Evolutionary conservation across 208 protist genomes (phyloP).

Genomic region (Crithidia expoeki): DNA sequence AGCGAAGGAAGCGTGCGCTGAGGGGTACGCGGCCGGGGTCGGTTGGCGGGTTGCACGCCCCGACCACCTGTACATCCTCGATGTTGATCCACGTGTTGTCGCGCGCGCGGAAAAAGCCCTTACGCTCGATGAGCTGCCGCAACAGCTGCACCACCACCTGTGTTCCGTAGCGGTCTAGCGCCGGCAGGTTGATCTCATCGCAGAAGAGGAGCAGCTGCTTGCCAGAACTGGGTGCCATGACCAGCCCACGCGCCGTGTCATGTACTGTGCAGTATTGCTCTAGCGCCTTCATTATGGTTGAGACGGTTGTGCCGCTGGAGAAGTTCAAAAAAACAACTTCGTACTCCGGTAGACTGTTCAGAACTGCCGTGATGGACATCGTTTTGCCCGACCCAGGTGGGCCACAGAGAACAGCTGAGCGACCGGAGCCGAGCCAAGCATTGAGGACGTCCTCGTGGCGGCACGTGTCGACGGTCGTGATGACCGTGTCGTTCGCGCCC

Average conservation of each 20-base stretch:
- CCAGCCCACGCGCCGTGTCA: conserved; percentile 89
- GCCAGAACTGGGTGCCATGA: conserved; percentile 88
- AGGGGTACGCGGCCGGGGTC: conserved; percentile 98
- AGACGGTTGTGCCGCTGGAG: conserved; percentile 95
- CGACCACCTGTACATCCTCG: conserved; percentile 96
- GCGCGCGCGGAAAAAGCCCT: conserved; percentile 94
- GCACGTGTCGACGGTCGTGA: conserved; percentile 98
- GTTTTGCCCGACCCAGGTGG: conserved; percentile 99
- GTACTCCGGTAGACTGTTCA: conserved; percentile 90
- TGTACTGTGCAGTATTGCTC: conserved; percentile 97
- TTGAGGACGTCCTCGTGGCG: conserved; percentile 96
- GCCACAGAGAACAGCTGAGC: conserved; percentile 97
- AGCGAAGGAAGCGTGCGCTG: conserved; percentile 96
- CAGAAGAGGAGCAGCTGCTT: conserved; percentile 99
- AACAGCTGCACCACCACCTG: conserved; percentile 98
- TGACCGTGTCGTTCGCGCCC: conserved; percentile 94
- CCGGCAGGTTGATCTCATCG: conserved; percentile 99
- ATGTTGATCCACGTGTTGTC: conserved; percentile 95
- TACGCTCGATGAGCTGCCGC: conserved; percentile 98
- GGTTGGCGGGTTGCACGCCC: conserved; percentile 98
- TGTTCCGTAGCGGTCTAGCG: conserved; percentile 97
- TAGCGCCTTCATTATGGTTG: conserved; percentile 97
- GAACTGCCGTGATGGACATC: conserved; percentile 96
- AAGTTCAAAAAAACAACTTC: conserved; percentile 99
- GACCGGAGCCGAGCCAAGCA: conserved; percentile 94